These are phyloP conservation scores for Aspergillus heteromorphus DNA, from an alignment of 495 filamentous ascomycete species.

Conservation along the genomic window DNA sequence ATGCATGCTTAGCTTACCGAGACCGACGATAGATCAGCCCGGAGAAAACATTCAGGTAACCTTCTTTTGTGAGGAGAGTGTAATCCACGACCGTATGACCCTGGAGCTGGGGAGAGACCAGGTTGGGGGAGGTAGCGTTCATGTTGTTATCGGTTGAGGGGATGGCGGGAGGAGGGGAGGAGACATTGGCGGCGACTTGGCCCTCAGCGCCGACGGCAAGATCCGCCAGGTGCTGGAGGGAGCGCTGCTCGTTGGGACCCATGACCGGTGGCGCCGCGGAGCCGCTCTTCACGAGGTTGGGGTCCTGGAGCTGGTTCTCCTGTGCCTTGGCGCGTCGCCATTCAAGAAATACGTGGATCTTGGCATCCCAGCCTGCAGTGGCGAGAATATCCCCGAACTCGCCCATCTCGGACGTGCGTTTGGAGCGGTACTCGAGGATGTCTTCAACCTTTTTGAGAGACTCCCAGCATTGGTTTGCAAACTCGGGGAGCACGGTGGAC, in stretches of 20 bases:
- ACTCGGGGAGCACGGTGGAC: constrained; percentile 49
- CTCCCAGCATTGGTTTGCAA: constrained; percentile 39
- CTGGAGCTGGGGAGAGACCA: constrained; percentile 24
- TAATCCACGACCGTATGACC: constrained; percentile 39
- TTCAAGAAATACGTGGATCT: constrained; percentile 45
- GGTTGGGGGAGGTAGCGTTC: constrained; percentile 25
- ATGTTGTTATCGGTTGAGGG: constrained; percentile 24
- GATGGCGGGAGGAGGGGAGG: constrained; percentile 31
- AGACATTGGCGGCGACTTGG: constrained; percentile 31
- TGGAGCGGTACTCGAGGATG: constrained; percentile 37
- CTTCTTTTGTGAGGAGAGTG: constrained; percentile 40
- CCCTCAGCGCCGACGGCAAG: constrained; percentile 50
- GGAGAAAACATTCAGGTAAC: constrained; percentile 43
- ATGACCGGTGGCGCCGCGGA: constrained; percentile 33
- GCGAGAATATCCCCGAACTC: constrained; percentile 39
- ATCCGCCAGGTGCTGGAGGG: constrained; percentile 61
- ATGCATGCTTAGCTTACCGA: constrained; percentile 13
- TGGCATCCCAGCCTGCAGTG: constrained; percentile 38
- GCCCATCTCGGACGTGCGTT: constrained; percentile 15
- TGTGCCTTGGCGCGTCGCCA: constrained; percentile 39
- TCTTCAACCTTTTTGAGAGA: constrained; percentile 41
- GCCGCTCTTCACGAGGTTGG: constrained; percentile 17
- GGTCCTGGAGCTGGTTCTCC: constrained; percentile 34
- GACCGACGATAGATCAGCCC: constrained; percentile 36
- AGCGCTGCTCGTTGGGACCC: constrained; percentile 45